Evolutionary conservation across 2,329 filamentous ascomycete species (phyloP).

Genomic region (Curvularia sp.): DNA sequence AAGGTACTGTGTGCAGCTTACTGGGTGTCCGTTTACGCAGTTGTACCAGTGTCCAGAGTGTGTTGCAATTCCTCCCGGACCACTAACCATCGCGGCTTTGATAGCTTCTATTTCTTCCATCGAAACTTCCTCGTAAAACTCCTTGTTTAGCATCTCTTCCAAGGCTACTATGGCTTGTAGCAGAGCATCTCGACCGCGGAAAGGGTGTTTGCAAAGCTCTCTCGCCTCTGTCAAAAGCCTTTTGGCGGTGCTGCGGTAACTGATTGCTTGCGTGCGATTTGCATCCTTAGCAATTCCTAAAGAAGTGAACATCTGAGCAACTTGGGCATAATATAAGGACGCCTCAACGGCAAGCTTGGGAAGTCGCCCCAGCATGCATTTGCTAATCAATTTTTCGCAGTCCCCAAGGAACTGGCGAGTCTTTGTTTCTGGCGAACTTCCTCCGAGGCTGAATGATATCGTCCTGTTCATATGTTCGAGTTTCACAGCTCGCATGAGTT

Average conservation of each 20-base stretch:
- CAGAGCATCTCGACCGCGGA: slow-evolving; percentile 40
- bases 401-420: slow-evolving; percentile 30
- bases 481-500: slow-evolving; percentile 18
- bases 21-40: slow-evolving; percentile 63
- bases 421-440: slow-evolving; percentile 15
- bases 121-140: slow-evolving; percentile 53
- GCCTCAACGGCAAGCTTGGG: slow-evolving; percentile 51
- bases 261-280: slow-evolving; percentile 18
- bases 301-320: slow-evolving; percentile 36
- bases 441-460: slow-evolving; percentile 18
- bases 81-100: slow-evolving; percentile 57
- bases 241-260: slow-evolving; percentile 29
- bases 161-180: slow-evolving; percentile 35
- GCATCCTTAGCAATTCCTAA: slow-evolving; percentile 16
- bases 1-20: slow-evolving; percentile 17
- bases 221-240: slow-evolving; percentile 38
- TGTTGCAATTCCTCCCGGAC: slow-evolving; percentile 50
- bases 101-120: slow-evolving; percentile 54
- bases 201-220: slow-evolving; percentile 43
- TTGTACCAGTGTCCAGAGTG: slow-evolving; percentile 67
- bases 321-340: slow-evolving; percentile 42
- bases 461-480: not conserved
- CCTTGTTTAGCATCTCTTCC: slow-evolving; percentile 38
- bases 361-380: slow-evolving; percentile 40
- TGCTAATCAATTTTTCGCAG: slow-evolving; percentile 41